Evolutionary conservation across 2,329 filamentous ascomycete species (phyloP).

Genomic region (Verticillium nubilum): DNA sequence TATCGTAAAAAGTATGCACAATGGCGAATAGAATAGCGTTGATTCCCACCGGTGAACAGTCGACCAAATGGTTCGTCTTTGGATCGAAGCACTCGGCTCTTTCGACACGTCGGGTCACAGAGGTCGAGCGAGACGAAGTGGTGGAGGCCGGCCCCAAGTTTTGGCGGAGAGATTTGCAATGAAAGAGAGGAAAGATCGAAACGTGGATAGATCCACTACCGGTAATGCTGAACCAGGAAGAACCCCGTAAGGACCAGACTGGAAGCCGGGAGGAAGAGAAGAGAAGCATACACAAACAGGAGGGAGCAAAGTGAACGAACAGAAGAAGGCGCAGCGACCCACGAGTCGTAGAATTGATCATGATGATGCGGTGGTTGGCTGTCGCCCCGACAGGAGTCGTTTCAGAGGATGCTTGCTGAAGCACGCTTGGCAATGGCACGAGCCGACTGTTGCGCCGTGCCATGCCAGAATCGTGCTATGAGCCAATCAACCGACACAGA

Average conservation of each 20-base stretch:
- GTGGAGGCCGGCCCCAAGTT: not conserved
- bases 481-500: not conserved
- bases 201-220: not conserved
- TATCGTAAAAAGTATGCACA: not conserved
- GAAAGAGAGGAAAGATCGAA: not conserved
- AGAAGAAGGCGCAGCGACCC: not conserved
- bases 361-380: conserved; percentile 51
- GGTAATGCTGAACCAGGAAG: not conserved
- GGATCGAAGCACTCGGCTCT: not conserved
- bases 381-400: conserved; percentile 38
- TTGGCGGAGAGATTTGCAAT: not conserved
- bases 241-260: not conserved
- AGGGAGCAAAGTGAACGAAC: not conserved
- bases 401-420: not conserved
- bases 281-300: not conserved
- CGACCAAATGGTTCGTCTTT: not conserved
- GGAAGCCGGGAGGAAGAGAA: not conserved
- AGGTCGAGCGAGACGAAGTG: not conserved
- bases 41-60: not conserved
- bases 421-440: not conserved
- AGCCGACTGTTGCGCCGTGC: not conserved
- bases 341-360: conserved; percentile 39
- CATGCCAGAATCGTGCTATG: not conserved
- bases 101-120: not conserved
- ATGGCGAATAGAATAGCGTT: not conserved